Base-by-base conservation (phyloP, 139 green algal species). In the Chlamydomonas urium region DNA sequence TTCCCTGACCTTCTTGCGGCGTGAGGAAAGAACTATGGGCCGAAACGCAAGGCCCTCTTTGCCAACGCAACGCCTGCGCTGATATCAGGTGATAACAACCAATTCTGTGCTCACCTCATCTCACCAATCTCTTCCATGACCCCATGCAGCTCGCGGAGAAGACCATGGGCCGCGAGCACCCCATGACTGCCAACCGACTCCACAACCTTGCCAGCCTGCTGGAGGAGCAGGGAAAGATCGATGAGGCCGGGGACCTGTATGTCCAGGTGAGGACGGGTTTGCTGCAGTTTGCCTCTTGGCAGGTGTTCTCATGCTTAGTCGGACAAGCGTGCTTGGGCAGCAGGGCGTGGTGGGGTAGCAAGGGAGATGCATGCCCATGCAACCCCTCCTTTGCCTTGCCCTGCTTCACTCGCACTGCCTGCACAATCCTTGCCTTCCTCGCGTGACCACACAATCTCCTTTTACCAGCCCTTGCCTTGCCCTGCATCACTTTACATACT, bases 131-230 rank as follows among this genome's bases (percentile, higher is more conserved):
- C 45, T 56, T 56, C 17, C 45, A 56, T 21, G 17, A 21, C 45
- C 21, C 21, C 17, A 56, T 56, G 21, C 21, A 42, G 24, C 29
- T 65, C 47, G 37, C n/a, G 2, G 69, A 60, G 53, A 45, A 75
- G 69, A n/a, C 62, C 47, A 26, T 68, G 36, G 69, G 69, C 21
- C 36, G 53, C n/a, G 57, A 68, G 26, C 69, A 75, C 53, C 69
- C 69, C 3, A 47, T 63, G 2, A 59, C 62, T 4, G 69, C 69
- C 69, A 75, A 75, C 57, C 53, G 69, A 8, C 53, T 75, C 28
- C 61, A 75, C 53, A 75, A 75, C 69, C 69, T 75, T 3, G 69
- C 69, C 19, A 75, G 56, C 28, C 47, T 75, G 37, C 34, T 67
- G 50, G 69, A 36, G 17, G 69, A 75, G 37, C 56, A 68, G 53